Evolutionary conservation across 176 grass and related monocot genomes (phyloP), one percentile per base, ranked within the genome.

Genomic region (Miscanthus lutarioriparius): DNA sequence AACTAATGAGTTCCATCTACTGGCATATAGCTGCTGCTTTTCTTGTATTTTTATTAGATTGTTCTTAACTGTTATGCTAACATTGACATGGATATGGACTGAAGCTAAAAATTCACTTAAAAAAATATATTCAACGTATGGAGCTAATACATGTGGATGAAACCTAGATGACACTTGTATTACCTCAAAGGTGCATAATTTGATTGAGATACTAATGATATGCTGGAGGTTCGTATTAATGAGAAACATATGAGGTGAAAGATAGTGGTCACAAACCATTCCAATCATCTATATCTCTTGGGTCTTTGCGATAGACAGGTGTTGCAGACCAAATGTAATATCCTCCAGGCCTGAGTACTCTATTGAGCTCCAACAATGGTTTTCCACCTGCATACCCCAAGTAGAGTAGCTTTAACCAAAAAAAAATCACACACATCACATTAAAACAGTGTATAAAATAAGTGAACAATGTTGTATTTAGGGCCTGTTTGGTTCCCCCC

Each of bases 291-390:
- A 72, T 10, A 70, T 98, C 96, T 87, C 82, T 86, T 91, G 66
- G 61, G 54, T 90, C 80, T 87, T 85, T 77, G 47, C 91, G 96
- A 83, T 94, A 98, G 80, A 95, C 96, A 25, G 91, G 96, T 45
- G 96, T 98, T 51, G 93, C 93, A 85, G 96, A 98, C 96, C 96
- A 98, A 26, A 95, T 89, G 75, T 90, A 95, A 72, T 92, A 91
- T 64, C 93, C 96, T 86, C 93, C 96, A 92, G 96, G 96, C 66
- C 96, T 93, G 20, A 98, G 89, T 81, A 98, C 81, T 81, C 93
- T 93, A 74, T 98, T 94, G 26, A 98, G 91, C 64, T 98, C 96
- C 87, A 98, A 86, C 56, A 95, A 80, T 81, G 91, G 96, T 72
- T 84, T 82, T 79, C 96, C 96, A 90, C 96, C 96, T 98, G 78